These are phyloP conservation scores for Plasmodium cynomolgi DNA, from an alignment of 169 alveolate genomes.

Conservation along the genomic window DNA sequence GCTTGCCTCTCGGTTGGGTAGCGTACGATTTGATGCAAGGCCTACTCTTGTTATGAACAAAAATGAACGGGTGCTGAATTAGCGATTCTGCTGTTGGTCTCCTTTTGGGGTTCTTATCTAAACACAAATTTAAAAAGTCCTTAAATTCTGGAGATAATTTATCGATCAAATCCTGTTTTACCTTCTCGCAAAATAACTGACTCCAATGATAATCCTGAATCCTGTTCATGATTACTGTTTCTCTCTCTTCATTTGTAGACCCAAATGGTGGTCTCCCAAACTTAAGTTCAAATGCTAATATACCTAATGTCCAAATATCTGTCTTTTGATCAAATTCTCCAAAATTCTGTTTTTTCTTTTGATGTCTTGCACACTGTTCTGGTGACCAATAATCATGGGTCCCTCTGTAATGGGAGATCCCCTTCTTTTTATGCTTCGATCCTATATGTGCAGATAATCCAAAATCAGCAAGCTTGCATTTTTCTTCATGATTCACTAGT, in stretches of 20 bases:
- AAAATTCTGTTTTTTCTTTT: slow-evolving; percentile 76
- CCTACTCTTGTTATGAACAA: slow-evolving; percentile 77
- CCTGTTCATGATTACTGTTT: slow-evolving; percentile 77
- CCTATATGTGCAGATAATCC: slow-evolving; percentile 91
- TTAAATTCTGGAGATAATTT: slow-evolving; percentile 79
- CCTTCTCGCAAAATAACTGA: slow-evolving; percentile 73
- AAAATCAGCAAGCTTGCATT: slow-evolving; percentile 88
- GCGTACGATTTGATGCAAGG: slow-evolving; percentile 75
- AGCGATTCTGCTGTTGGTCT: slow-evolving; percentile 80
- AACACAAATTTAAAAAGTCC: slow-evolving; percentile 79
- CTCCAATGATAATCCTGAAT: slow-evolving; percentile 82
- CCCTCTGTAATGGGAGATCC: slow-evolving; percentile 78
- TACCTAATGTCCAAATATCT: slow-evolving; percentile 89
- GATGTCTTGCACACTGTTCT: slow-evolving; percentile 85
- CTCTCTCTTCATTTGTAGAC: slow-evolving; percentile 81
- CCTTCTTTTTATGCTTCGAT: slow-evolving; percentile 76
- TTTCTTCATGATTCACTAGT: slow-evolving; percentile 84
- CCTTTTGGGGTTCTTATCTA: slow-evolving; percentile 79
- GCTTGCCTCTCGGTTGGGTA: slow-evolving; percentile 78
- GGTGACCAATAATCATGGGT: slow-evolving; percentile 88
- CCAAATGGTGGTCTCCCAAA: slow-evolving; percentile 87
- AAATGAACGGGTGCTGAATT: slow-evolving; percentile 83
- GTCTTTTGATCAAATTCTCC: slow-evolving; percentile 88
- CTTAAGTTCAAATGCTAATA: slow-evolving; percentile 86
- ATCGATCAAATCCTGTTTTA: slow-evolving; percentile 59